Conservation (phyloP, 75 land plant species). For the Ceratopteris richardii region DNA sequence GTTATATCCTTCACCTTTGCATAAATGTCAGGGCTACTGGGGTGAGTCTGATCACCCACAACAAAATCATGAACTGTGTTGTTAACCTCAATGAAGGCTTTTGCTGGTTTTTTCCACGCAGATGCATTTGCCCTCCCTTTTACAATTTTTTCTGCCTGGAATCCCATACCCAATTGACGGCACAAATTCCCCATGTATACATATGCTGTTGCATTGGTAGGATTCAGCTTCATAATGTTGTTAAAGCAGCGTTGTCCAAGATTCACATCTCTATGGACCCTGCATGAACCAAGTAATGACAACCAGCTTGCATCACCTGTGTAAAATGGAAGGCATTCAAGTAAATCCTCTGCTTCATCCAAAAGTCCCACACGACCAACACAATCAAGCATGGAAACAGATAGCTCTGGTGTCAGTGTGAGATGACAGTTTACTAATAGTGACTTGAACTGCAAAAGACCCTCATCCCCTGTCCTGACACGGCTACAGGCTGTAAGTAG, state of each 20-base stretch:
- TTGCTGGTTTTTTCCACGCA: conserved; percentile 4
- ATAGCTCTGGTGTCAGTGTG: conserved; percentile 9
- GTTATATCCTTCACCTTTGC: neutral
- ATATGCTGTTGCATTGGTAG: conserved; percentile 45
- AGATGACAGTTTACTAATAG: conserved; percentile 11
- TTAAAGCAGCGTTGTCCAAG: conserved; percentile 30
- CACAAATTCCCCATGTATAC: conserved; percentile 40
- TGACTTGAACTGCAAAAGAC: conserved; percentile 15
- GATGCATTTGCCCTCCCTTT: conserved; percentile 14
- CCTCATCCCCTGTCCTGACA: conserved; percentile 9
- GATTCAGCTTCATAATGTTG: conserved; percentile 39
- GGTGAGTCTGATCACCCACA: conserved; percentile 2
- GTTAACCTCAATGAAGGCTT: conserved; percentile 7
- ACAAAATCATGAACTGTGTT: conserved; percentile 6
- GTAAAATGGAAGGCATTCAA: conserved; percentile 10
- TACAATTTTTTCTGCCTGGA: conserved; percentile 35
- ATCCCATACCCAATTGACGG: conserved; percentile 36
- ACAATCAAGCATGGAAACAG: conserved; percentile 14
- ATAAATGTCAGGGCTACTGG: neutral
- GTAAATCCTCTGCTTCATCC: conserved; percentile 11
- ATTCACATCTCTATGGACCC: conserved; percentile 24
- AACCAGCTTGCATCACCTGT: conserved; percentile 19
- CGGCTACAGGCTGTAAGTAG: conserved; percentile 23
- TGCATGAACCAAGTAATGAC: conserved; percentile 44
- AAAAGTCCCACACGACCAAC: conserved; percentile 10